Percentiles rank a stretch among this genome's conserved stretches.
These are phyloP conservation scores for Casuarina equisetifolia DNA, from an alignment of 306 rosid genomes.

Conservation along the genomic window DNA sequence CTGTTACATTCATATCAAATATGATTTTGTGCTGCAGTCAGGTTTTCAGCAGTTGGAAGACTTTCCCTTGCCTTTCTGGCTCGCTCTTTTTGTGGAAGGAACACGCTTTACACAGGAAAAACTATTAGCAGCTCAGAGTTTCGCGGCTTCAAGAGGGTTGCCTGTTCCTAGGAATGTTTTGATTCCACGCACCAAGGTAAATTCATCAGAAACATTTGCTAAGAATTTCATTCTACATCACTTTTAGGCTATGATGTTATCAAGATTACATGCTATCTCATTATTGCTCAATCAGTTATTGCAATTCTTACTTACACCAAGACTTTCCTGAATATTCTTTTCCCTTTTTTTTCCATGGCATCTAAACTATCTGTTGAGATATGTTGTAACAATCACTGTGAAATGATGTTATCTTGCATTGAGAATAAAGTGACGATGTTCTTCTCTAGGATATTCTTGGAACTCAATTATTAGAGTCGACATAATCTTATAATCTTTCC, in stretches of 20 bases:
- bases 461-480: too few species aligned
- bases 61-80: slow-evolving; percentile 76
- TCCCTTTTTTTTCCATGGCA: background rate
- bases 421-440: too few species aligned
- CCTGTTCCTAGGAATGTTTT: slow-evolving; percentile 77
- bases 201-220: slow-evolving; percentile 1
- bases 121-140: slow-evolving; percentile 70
- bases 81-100: slow-evolving; percentile 92
- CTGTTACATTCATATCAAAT: slow-evolving; percentile 6
- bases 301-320: background rate
- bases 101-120: slow-evolving; percentile 80
- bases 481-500: too few species aligned
- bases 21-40: slow-evolving; percentile 51
- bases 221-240: background rate
- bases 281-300: background rate
- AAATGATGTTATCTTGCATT: too few species aligned
- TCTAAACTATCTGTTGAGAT: background rate
- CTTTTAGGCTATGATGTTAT: slow-evolving; percentile 9
- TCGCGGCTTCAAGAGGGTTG: slow-evolving; percentile 77
- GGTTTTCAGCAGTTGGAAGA: slow-evolving; percentile 55
- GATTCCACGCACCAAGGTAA: slow-evolving; percentile 91
- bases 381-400: too few species aligned
- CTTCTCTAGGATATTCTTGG: too few species aligned
- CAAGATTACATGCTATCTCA: background rate
- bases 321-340: slow-evolving; percentile 3